phyloP scores from a whole-genome alignment of 2,329 filamentous ascomycete genomes.

The Talaromyces sp. region DNA sequence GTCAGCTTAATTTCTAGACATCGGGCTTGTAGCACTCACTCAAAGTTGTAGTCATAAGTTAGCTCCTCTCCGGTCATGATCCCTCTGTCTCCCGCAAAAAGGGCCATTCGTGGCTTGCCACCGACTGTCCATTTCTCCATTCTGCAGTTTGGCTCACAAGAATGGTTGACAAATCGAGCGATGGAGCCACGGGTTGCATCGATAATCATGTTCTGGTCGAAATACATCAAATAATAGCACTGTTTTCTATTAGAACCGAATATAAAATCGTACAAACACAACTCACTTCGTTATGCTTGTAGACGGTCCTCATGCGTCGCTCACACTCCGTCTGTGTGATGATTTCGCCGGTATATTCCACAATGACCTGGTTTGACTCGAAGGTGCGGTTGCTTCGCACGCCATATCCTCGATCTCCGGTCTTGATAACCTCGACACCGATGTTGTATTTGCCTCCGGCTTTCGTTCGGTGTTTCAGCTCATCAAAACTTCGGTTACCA shows the following conservation, averaged over 20 bases:
- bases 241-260: constrained; percentile 34
- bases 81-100: constrained; percentile 84
- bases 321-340: constrained; percentile 94
- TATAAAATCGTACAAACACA: background rate
- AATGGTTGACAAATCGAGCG: constrained; percentile 97
- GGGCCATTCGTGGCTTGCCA: constrained; percentile 89
- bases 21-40: constrained; percentile 41
- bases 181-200: constrained; percentile 95
- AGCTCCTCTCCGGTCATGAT: constrained; percentile 95
- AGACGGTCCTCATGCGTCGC: constrained; percentile 84
- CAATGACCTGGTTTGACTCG: constrained; percentile 86
- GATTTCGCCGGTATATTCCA: constrained; percentile 97
- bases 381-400: constrained; percentile 89
- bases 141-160: constrained; percentile 89
- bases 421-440: constrained; percentile 93
- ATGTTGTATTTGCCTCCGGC: constrained; percentile 82
- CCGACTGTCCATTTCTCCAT: constrained; percentile 98
- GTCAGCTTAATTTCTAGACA: constrained; percentile 13
- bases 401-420: constrained; percentile 79
- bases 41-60: constrained; percentile 85
- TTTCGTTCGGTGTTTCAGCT: constrained; percentile 69
- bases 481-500: constrained; percentile 81
- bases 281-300: constrained; percentile 86
- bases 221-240: constrained; percentile 98
- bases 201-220: constrained; percentile 97